Percentiles rank a stretch among this genome's conserved stretches.
Conservation (phyloP, 1,284 basidiomycete genomes). For the Pyrrhoderma lamaoense region DNA sequence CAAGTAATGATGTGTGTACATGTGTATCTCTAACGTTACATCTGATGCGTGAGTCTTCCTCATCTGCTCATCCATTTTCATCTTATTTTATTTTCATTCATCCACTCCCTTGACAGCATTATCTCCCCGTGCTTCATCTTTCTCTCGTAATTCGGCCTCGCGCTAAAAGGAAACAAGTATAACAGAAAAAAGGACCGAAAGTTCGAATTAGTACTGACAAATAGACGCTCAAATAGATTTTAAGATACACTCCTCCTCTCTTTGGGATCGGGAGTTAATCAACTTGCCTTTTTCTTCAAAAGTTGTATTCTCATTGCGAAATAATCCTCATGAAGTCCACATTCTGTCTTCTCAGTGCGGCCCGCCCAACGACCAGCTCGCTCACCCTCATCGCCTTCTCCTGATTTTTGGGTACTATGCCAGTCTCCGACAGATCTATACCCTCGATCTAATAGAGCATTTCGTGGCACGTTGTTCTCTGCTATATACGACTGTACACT, state of each 20-base stretch:
- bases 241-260: too few relatives aligned
- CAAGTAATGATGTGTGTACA: too few relatives aligned
- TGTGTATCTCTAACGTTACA: too few relatives aligned
- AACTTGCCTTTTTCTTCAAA: slow-evolving; percentile 22
- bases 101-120: too few relatives aligned
- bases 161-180: slow-evolving; percentile 17
- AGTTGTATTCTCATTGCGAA: slow-evolving; percentile 52
- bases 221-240: too few relatives aligned
- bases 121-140: slow-evolving; percentile 21
- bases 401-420: slow-evolving; percentile 83
- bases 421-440: slow-evolving; percentile 96
- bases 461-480: slow-evolving; percentile 81
- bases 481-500: slow-evolving; percentile 85
- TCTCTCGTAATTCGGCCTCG: slow-evolving; percentile 24
- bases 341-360: slow-evolving; percentile 85
- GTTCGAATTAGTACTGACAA: too few relatives aligned
- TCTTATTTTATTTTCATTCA: background rate
- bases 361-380: slow-evolving; percentile 90
- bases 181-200: too few relatives aligned
- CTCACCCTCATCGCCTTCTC: slow-evolving; percentile 70
- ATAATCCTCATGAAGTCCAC: slow-evolving; percentile 89
- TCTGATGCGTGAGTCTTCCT: too few relatives aligned
- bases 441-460: slow-evolving; percentile 83
- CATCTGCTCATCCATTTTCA: too few relatives aligned
- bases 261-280: background rate